Evolutionary conservation across 2,329 filamentous ascomycete genomes (phyloP), one percentile per base, ranked within the genome.

Genomic region (Endocalyx cinctus): DNA sequence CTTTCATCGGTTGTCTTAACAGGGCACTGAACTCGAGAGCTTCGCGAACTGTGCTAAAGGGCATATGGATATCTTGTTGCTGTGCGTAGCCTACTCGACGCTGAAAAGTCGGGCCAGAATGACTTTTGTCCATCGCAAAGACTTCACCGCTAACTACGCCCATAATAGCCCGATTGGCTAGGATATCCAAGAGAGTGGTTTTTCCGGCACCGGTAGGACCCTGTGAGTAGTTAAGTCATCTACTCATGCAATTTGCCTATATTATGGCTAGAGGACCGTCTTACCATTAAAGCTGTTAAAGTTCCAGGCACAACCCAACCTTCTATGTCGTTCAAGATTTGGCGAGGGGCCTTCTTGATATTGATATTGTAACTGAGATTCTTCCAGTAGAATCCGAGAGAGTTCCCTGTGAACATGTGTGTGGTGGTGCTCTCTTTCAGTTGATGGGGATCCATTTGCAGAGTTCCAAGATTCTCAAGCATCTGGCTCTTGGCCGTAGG

Each of bases 261-360:
- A n/a, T n/a, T n/a, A n/a, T n/a, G n/a, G n/a, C n/a, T n/a, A n/a
- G n/a, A n/a, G 20, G n/a, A 23, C n/a, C 20, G n/a, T 25, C 35
- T 20, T 13, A 42, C 39, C 87, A 94, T 94, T 3, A 94, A 69
- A 17, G 86, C 87, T 13, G 87, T 94, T 30, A 94, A 60, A 10
- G 85, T 94, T 36, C 88, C 88, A 3, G 88, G 88, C 62, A 92
- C 90, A 37, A 94, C 87, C 84, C 85, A 94, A 17, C 88, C 20
- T n/a, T 8, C n/a, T 8, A 23, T 23, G n/a, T 23, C 20, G n/a
- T 23, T 23, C 20, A 23, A n/a, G 20, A n/a, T 8, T 23, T n/a
- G n/a, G 8, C 8, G 8, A 23, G 8, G 20, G 20, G n/a, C n/a
- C 87, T 52, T 90, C 83, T 90, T 92, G 63, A 92, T 87, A 57